A percentile compares a stretch with the other conserved stretches of the same genome.
These are phyloP conservation scores for Pelargonium nanum DNA, from an alignment of 345 rosid species.

Conservation along the genomic window DNA sequence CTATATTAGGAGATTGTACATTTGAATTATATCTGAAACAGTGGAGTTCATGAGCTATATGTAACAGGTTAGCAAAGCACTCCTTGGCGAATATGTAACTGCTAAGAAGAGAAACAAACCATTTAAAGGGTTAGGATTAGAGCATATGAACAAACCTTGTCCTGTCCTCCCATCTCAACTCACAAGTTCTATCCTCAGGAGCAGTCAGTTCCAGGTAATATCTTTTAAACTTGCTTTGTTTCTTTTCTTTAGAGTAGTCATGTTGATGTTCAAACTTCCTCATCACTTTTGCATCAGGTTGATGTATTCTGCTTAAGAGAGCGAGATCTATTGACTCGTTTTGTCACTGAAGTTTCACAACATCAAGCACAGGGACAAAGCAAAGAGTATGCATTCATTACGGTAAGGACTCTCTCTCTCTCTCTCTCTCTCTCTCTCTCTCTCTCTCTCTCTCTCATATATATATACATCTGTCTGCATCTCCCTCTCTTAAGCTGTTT, in stretches of 20 bases:
- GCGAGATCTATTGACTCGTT: slow-evolving; percentile 65
- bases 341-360: slow-evolving; percentile 49
- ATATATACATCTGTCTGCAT: no score
- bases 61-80: slow-evolving; percentile 83
- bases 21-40: slow-evolving; percentile 1
- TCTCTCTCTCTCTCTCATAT: slow-evolving; percentile 1
- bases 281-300: slow-evolving; percentile 29
- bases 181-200: slow-evolving; percentile 53
- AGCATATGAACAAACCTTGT: slow-evolving; percentile 66
- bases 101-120: slow-evolving; percentile 59
- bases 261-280: slow-evolving; percentile 1
- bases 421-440: not conserved
- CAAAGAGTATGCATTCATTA: slow-evolving; percentile 46
- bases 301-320: slow-evolving; percentile 66
- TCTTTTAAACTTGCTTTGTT: slow-evolving; percentile 1
- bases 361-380: slow-evolving; percentile 57
- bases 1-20: not conserved
- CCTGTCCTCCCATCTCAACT: slow-evolving; percentile 61
- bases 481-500: slow-evolving; percentile 5
- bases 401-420: slow-evolving; percentile 30
- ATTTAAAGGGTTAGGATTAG: slow-evolving; percentile 65
- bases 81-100: slow-evolving; percentile 55
- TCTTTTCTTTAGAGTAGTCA: not conserved
- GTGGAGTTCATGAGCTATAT: slow-evolving; percentile 1
- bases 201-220: slow-evolving; percentile 64